These are phyloP conservation scores for Neurospora sublineolata DNA, from an alignment of 495 filamentous ascomycete genomes.

Conservation along the genomic window DNA sequence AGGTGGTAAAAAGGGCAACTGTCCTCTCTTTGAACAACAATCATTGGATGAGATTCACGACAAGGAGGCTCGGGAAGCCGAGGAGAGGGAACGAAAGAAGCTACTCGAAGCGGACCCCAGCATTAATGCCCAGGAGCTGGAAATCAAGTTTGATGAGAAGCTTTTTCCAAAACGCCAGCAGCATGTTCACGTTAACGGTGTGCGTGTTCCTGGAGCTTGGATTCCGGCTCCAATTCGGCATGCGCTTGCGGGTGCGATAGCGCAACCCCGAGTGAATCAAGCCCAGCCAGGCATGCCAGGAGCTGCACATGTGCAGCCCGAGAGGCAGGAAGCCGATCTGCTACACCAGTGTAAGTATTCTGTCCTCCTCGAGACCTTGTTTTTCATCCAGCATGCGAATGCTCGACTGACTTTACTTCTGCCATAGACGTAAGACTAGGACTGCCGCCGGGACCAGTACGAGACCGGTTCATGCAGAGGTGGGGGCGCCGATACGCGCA, in stretches of 20 bases:
- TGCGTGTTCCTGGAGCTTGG: background rate
- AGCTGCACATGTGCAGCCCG: background rate
- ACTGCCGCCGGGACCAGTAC: background rate
- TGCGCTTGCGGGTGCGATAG: background rate
- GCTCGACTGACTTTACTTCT: background rate
- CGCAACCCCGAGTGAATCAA: background rate
- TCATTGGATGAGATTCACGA: conserved; percentile 46
- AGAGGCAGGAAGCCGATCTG: background rate
- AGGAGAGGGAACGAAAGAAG: conserved; percentile 45
- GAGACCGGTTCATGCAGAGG: background rate
- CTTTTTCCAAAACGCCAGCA: conserved; percentile 31
- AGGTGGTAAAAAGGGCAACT: conserved; percentile 40
- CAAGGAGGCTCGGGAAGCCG: conserved; percentile 54
- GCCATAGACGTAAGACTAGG: background rate
- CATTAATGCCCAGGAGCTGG: conserved; percentile 43
- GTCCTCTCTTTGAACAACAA: conserved; percentile 52
- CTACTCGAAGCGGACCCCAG: conserved; percentile 49
- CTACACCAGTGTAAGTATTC: background rate
- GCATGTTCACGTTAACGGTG: conserved; percentile 5
- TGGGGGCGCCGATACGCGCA: background rate
- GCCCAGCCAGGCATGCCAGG: background rate
- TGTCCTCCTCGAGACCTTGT: background rate
- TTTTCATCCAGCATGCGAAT: background rate
- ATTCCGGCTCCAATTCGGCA: background rate
- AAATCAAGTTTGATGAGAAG: conserved; percentile 45